phyloP scores from a whole-genome alignment of 768 basidiomycete genomes.

The Pisolithus albus region DNA sequence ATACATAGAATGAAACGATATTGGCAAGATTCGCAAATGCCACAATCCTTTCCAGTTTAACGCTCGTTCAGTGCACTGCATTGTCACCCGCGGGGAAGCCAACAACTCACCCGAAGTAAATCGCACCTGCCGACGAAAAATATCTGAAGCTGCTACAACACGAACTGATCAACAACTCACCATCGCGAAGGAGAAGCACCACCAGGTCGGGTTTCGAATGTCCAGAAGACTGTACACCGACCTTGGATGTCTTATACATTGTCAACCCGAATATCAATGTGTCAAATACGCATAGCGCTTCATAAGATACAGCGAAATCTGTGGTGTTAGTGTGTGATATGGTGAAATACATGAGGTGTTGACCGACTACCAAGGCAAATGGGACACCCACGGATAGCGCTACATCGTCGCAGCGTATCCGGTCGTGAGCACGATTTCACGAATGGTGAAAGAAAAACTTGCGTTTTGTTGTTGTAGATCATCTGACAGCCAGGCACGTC shows the following conservation, averaged over 20 bases:
- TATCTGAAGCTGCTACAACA: not conserved
- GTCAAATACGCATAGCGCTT: constrained; percentile 46
- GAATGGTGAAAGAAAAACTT: not conserved
- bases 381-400: constrained; percentile 6
- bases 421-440: not conserved
- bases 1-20: constrained; percentile 35
- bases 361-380: not conserved
- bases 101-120: constrained; percentile 47
- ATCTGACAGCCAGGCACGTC: constrained; percentile 24
- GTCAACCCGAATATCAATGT: constrained; percentile 41
- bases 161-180: constrained; percentile 24
- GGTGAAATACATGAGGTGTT: not conserved
- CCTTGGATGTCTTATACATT: constrained; percentile 38
- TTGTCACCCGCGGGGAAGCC: not conserved
- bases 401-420: not conserved
- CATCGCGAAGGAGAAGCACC: constrained; percentile 42
- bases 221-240: constrained; percentile 20
- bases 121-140: constrained; percentile 31
- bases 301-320: constrained; percentile 38
- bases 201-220: constrained; percentile 29
- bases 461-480: constrained; percentile 3
- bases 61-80: constrained; percentile 10
- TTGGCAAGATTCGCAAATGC: constrained; percentile 45
- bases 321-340: not conserved
- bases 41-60: constrained; percentile 37